Evolutionary conservation across 176 grass and related monocot species (phyloP), one percentile per base, ranked within the genome.

Genomic region (Triticum monococcum): DNA sequence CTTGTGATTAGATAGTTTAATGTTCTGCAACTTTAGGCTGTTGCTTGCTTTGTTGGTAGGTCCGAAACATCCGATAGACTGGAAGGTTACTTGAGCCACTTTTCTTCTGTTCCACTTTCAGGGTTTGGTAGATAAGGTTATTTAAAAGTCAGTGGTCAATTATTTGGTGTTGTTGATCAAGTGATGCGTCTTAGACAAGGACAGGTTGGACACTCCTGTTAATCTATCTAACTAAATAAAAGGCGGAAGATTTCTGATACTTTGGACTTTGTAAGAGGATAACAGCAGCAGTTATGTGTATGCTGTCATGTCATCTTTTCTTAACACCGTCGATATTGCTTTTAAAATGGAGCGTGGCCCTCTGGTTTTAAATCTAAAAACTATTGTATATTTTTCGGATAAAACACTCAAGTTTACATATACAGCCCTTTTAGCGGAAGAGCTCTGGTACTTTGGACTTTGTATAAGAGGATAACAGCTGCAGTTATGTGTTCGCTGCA

Each of bases 121-220:
- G 48, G 3, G 24, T 70, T 61, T 72, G 45, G 56, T 64, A 45
- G 18, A 79, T 38, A 65, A 36, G 56, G 43, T 59, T 59, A 54
- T 56, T 5, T 2, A 12, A 14, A 14, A 68, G 33, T 59, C 85
- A 83, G 36, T 75, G 20, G 13, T 59, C 67, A 10, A 31, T 28
- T 65, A 48, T 87, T 84, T 45, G 60, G 3, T 60, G 31, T 74
- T 67, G 60, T 52, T 87, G 68, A 68, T 80, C 84, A 41, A 68
- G 35, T 67, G 75, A 12, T 79, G 45, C 61, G 79, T 35, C 64
- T 68, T 17, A 33, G 76, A 83, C 45, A 75, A 80, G 59, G 68
- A 83, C 66, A 33, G 46, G 57, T 23, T 54, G 12, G 31, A 24
- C 38, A 65, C 9, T 45, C 66, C 8, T 66, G 18, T n/a, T 41